Evolutionary conservation across 331 rosid species (phyloP), one percentile per base, ranked within the genome.

Genomic region (Acacia pycnantha): DNA sequence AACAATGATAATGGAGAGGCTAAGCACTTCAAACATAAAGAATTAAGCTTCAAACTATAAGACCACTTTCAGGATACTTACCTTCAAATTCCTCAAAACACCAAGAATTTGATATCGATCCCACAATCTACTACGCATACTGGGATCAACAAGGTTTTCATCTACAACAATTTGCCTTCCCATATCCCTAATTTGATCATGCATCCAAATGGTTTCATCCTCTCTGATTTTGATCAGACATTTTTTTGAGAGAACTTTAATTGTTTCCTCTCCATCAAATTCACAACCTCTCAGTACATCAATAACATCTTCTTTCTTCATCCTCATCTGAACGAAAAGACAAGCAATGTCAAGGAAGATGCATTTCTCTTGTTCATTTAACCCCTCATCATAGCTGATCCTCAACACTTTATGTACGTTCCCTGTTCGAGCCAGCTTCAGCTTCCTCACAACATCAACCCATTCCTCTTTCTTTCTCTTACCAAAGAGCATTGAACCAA

Each of bases 301-400:
- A 83, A 92, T 50, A 35, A 79, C 83, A 40, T 87, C 86, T n/a
- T 83, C 94, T 71, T 83, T 80, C 44, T 82, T 77, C 86, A 86
- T 81, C 19, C 65, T 31, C 97, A 79, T 87, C 44, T 70, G 71
- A 6, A 88, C 76, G 83, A 92, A 87, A 53, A 91, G 79, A 65
- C 95, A 91, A 11, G 95, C 87, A 35, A 92, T 84, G 79, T 92
- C 92, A 33, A 92, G 91, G 74, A 92, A 92, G 62, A 91, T 50
- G 35, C 91, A 79, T 82, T 84, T 84, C 68, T 85, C 85, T 47
- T 89, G 75, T 24, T 81, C 81, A 44, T 91, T 89, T 24, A 92
- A 77, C 2, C 51, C 87, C 79, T 37, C 41, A 37, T 85, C 73
- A 73, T 65, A 89, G 58, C 97, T 92, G 27, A 91, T 82, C 87